phyloP scores from a whole-genome alignment of 305 asterid genomes.

The Solanum aculeatissimum region DNA sequence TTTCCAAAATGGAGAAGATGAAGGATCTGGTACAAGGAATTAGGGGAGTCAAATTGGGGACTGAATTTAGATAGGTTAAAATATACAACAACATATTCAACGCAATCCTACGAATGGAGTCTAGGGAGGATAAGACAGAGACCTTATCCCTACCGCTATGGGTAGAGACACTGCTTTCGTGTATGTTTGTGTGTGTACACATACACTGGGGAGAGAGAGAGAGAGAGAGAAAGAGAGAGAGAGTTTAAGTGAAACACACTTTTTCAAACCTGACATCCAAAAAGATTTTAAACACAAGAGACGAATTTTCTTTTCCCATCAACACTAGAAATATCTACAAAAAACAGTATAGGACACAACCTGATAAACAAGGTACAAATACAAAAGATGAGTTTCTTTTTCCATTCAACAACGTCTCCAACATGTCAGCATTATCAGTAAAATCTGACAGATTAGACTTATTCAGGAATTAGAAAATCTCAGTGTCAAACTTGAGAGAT shows the following conservation, averaged over 20 bases:
- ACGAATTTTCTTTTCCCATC: neutral
- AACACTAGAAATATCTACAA: neutral
- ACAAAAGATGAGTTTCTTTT: neutral
- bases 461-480: constrained; percentile 31
- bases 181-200: neutral
- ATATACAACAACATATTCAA: neutral
- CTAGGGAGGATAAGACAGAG: neutral
- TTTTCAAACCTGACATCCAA: neutral
- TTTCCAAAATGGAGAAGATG: neutral
- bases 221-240: neutral
- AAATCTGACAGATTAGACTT: neutral
- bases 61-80: neutral
- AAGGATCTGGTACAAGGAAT: neutral
- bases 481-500: constrained; percentile 71
- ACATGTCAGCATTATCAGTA: neutral
- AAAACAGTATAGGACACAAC: neutral
- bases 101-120: neutral
- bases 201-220: neutral
- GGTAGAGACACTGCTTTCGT: neutral
- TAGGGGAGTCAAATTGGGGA: neutral
- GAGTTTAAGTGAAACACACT: neutral
- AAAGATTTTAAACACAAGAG: neutral
- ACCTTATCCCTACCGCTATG: neutral
- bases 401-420: neutral
- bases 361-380: neutral